These are phyloP conservation scores for Aspergillus viridinutans DNA, from an alignment of 2,329 filamentous ascomycete species.

Conservation along the genomic window DNA sequence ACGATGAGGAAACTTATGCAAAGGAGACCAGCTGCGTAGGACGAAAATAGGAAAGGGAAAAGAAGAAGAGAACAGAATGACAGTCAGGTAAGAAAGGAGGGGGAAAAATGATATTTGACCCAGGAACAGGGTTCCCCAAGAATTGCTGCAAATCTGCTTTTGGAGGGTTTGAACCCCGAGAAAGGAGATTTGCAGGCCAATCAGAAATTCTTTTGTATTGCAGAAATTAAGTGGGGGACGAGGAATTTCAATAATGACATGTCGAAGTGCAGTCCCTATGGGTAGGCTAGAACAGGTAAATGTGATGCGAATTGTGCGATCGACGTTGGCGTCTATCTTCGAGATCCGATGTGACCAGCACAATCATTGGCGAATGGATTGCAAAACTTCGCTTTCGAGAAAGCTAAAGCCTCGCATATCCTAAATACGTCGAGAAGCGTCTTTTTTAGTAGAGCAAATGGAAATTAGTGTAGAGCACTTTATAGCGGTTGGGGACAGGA, in stretches of 20 bases:
- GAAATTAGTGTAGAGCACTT: background rate
- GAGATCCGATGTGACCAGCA: conserved; percentile 13
- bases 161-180: conserved; percentile 9
- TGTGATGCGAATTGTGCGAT: conserved; percentile 21
- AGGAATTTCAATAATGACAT: conserved; percentile 16
- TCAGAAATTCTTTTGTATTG: background rate
- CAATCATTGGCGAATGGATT: conserved; percentile 24
- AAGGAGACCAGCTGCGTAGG: conserved; percentile 17
- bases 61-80: conserved; percentile 5
- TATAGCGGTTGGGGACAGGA: conserved; percentile 3
- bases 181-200: background rate
- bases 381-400: conserved; percentile 12
- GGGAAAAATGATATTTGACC: conserved; percentile 1
- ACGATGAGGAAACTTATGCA: background rate
- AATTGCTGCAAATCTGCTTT: conserved; percentile 18
- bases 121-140: conserved; percentile 2
- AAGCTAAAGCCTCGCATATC: conserved; percentile 1
- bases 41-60: conserved; percentile 8
- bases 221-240: conserved; percentile 10
- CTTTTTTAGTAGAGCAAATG: conserved; percentile 2
- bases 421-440: conserved; percentile 1
- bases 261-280: conserved; percentile 15
- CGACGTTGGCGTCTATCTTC: conserved; percentile 19
- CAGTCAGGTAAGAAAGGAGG: background rate
- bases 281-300: conserved; percentile 15